These are phyloP conservation scores for Aquilaria malaccensis DNA, from an alignment of 345 rosid species.

Conservation along the genomic window DNA sequence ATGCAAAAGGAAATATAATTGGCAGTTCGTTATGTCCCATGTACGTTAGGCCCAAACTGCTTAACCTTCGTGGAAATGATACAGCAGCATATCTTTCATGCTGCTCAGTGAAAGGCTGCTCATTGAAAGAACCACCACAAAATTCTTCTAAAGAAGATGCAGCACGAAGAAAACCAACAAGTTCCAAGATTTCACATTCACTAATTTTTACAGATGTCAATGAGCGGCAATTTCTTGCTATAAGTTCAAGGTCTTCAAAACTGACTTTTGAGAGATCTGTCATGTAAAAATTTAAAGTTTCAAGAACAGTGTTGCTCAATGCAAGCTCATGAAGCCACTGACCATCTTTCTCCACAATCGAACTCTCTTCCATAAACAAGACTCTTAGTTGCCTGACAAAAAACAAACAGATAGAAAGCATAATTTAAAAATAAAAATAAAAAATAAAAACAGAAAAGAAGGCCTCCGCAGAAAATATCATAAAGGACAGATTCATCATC, in stretches of 20 bases:
- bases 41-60: conserved; percentile 68
- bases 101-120: conserved; percentile 40
- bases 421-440: conserved; percentile 3
- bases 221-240: conserved; percentile 64
- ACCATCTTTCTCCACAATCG: conserved; percentile 60
- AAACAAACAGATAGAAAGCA: conserved; percentile 9
- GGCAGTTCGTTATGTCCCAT: conserved; percentile 72
- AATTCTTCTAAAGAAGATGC: conserved; percentile 77
- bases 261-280: conserved; percentile 48
- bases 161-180: conserved; percentile 55
- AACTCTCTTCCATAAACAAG: conserved; percentile 80
- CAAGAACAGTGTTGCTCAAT: conserved; percentile 54
- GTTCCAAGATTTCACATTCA: conserved; percentile 68
- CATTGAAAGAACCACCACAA: conserved; percentile 76
- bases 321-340: conserved; percentile 93
- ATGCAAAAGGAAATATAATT: conserved; percentile 70
- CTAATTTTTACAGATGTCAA: conserved; percentile 71
- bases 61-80: conserved; percentile 49
- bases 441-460: background rate
- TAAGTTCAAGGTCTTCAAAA: conserved; percentile 60
- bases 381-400: conserved; percentile 61
- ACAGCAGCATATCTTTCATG: conserved; percentile 43
- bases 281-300: conserved; percentile 79
- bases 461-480: background rate
- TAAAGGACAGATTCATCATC: background rate